Base-by-base conservation (phyloP, 345 rosid genomes). In the Trapa bicornis region DNA sequence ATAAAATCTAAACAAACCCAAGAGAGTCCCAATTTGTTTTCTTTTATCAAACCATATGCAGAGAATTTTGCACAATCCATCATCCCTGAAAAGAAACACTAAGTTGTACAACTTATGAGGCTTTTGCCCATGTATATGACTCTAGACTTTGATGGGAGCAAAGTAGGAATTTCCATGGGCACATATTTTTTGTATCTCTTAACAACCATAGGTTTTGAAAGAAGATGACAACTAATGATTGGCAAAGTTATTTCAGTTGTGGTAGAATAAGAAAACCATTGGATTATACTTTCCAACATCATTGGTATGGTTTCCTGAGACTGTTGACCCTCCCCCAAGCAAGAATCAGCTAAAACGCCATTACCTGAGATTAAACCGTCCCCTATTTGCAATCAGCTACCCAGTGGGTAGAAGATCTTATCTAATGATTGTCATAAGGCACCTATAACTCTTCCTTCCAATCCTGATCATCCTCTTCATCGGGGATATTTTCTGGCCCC, bases 391-490 rank as follows among this genome's bases (percentile, higher is more conserved):
- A 45, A 5, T 4, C 54, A 14, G 22, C 17, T 50, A 41, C 43
- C 4, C 4, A 8, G 7, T 41, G 43, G 43, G 6, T 8, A 41
- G 7, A 4, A 52, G 16, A 52, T 29, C 57, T 52, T 29, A 54
- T 54, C 33, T 5, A 1, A 4, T 2, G 11, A 22, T n/a, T 5
- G 17, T 0, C 60, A 54, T 53, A 53, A 5, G 60, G 60, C 60
- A 63, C 71, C 48, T 85, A 85, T 68, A 90, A 75, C 65, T 90
- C 98, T 58, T 89, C 89, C 66, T 82, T 84, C 47, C 50, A 68
- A 61, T 9, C 42, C 66, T 50, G 74, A 36, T 68, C 80, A 8
- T 37, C 70, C n/a, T 67, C 70, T 48, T 63, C 66, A 15, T 22
- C 60, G 5, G 64, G 32, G 33, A 43, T 36, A 64, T 43, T 65